Conservation (phyloP, 768 basidiomycete genomes). For the Mycena latifolia region DNA sequence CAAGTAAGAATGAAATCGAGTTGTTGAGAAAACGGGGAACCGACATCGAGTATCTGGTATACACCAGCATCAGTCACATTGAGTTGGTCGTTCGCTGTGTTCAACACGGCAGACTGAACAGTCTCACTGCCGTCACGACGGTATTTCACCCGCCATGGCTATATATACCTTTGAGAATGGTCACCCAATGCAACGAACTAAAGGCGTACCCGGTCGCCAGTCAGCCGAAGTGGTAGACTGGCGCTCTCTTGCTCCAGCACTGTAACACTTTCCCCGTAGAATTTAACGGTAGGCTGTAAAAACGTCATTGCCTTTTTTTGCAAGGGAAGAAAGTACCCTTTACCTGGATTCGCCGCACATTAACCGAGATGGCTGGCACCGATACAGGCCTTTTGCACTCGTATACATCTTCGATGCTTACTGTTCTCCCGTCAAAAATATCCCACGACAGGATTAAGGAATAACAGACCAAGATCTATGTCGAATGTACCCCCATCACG, state of each 20-base stretch:
- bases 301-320: not conserved
- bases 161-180: slow-evolving; percentile 13
- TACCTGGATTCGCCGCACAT: slow-evolving; percentile 86
- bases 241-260: slow-evolving; percentile 83
- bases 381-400: slow-evolving; percentile 85
- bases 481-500: slow-evolving; percentile 82
- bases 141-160: slow-evolving; percentile 94
- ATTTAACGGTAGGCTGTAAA: slow-evolving; percentile 84
- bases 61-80: slow-evolving; percentile 79
- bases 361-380: slow-evolving; percentile 84
- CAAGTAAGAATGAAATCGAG: slow-evolving; percentile 9
- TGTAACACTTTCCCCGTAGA: slow-evolving; percentile 78
- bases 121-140: slow-evolving; percentile 62
- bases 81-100: slow-evolving; percentile 78
- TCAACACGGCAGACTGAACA: slow-evolving; percentile 56
- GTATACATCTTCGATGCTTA: slow-evolving; percentile 89
- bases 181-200: not conserved
- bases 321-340: not conserved
- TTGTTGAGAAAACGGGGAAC: slow-evolving; percentile 34
- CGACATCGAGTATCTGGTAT: slow-evolving; percentile 80
- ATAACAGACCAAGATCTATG: slow-evolving; percentile 72
- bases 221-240: slow-evolving; percentile 84
- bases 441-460: not conserved
- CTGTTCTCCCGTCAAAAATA: slow-evolving; percentile 50
- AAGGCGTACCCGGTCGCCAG: slow-evolving; percentile 85